Conservation (phyloP, 148 eudicot genomes). For the Camellia japonica region DNA sequence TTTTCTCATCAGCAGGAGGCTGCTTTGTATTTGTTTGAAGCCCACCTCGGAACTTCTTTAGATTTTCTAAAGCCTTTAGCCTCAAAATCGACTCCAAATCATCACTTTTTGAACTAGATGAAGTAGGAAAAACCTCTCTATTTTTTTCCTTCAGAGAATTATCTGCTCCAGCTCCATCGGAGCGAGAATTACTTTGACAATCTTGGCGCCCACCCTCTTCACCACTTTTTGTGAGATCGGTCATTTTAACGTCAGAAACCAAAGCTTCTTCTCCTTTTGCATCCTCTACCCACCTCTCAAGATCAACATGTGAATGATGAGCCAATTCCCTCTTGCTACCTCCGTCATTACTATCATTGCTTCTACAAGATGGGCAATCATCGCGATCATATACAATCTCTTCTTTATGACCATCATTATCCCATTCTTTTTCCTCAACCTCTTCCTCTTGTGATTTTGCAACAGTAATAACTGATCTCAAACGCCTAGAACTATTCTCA, state of each 20-base stretch:
- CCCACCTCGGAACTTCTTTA: conserved; percentile 53
- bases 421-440: conserved; percentile 25
- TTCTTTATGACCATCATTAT: conserved; percentile 51
- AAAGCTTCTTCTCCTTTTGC: conserved; percentile 23
- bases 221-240: conserved; percentile 17
- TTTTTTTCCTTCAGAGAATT: conserved; percentile 19
- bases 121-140: conserved; percentile 22
- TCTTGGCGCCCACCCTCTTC: conserved; percentile 14
- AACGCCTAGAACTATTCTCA: conserved; percentile 47
- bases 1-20: conserved; percentile 21
- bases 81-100: conserved; percentile 69
- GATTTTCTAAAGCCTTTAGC: conserved; percentile 84
- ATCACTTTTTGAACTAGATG: conserved; percentile 26
- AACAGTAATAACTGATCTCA: conserved; percentile 70
- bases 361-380: conserved; percentile 66
- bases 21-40: conserved; percentile 27
- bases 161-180: conserved; percentile 4
- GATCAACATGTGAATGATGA: conserved; percentile 21
- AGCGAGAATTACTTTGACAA: conserved; percentile 17
- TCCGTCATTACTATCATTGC: conserved; percentile 62
- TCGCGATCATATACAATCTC: conserved; percentile 62
- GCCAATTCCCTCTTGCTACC: conserved; percentile 32
- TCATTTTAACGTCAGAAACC: conserved; percentile 22
- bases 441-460: conserved; percentile 28
- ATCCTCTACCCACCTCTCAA: conserved; percentile 27